These are phyloP conservation scores for Ganoderma lingzhi DNA, from an alignment of 1,284 basidiomycete genomes.

Conservation along the genomic window DNA sequence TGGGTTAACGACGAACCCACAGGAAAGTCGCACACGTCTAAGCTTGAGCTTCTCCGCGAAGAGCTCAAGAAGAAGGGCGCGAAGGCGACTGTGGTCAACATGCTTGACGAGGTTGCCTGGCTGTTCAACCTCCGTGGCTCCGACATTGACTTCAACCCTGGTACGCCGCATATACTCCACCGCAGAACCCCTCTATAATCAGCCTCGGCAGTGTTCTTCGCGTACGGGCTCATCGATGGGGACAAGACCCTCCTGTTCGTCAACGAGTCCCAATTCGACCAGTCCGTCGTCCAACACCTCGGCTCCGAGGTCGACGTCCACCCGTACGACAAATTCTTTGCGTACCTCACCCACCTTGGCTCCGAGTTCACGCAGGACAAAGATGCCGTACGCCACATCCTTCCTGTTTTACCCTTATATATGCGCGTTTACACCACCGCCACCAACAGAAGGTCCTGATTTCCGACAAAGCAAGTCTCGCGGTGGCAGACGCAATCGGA, in stretches of 20 bases:
- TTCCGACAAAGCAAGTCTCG: slow-evolving; percentile 79
- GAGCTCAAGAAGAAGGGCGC: slow-evolving; percentile 72
- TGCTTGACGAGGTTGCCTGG: slow-evolving; percentile 94
- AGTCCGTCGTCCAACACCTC: slow-evolving; percentile 66
- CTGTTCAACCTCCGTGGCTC: slow-evolving; percentile 93
- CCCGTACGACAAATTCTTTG: slow-evolving; percentile 77
- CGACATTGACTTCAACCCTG: slow-evolving; percentile 93
- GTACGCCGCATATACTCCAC: slow-evolving; percentile 43
- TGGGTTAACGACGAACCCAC: not conserved
- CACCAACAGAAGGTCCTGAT: slow-evolving; percentile 63
- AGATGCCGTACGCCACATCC: slow-evolving; percentile 46
- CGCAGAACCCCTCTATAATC: not conserved
- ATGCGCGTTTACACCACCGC: slow-evolving; percentile 11
- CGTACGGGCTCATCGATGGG: slow-evolving; percentile 84
- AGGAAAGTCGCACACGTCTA: slow-evolving; percentile 74
- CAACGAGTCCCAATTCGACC: slow-evolving; percentile 68
- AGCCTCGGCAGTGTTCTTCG: slow-evolving; percentile 83
- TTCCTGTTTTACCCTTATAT: not conserved
- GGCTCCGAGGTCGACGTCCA: slow-evolving; percentile 69
- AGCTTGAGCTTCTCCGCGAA: slow-evolving; percentile 73
- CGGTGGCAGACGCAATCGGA: slow-evolving; percentile 81
- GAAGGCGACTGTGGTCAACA: slow-evolving; percentile 76
- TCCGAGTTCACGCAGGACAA: slow-evolving; percentile 54
- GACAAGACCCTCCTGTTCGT: slow-evolving; percentile 80
- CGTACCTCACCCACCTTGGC: slow-evolving; percentile 62